Base-by-base conservation (phyloP, 306 rosid genomes). In the Acacia confusa region DNA sequence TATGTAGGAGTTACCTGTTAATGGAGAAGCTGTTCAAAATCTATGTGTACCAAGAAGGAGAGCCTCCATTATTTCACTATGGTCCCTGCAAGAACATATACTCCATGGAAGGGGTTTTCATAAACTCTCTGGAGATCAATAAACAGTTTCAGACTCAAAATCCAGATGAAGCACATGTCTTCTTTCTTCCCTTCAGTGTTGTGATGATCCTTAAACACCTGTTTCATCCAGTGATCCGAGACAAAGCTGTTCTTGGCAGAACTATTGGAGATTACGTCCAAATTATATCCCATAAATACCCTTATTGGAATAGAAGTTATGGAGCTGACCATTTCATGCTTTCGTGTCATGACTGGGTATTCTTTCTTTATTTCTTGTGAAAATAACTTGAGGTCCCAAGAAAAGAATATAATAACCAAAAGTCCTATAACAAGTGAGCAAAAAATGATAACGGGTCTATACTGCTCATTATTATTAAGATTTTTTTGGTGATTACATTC, bases 241-340 rank as follows among this genome's bases (percentile, higher is more conserved):
- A 91, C 84, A 89, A 91, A 71, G 92, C 92, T 57, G 92, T 91
- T 3, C 74, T 91, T 41, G 86, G 53, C 3, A 58, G 92, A 68
- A 91, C 89, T 17, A 77, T 88, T 64, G 94, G 85, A 53, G 94
- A 88, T 76, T 88, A 88, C 82, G 91, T 88, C 20, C 83, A 44
- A 12, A 85, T 61, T 28, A 74, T 91, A 55, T 88, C 94, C 24
- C 77, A 87, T 52, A 88, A 79, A 72, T 91, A 91, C 60, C 74
- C 83, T 2, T 87, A 53, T 71, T 88, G 94, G 92, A 91, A 91
- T 74, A 85, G 88, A 87, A 91, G 94, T 73, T 70, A 75, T 82
- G 91, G 94, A 41, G 94, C 94, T 76, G 94, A 88, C 53, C 92
- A 89, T 81, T 88, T 89, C 88, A 86, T 89, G 90, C 91, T 87